phyloP scores from a whole-genome alignment of 257 asterid species.

The Nemophila menziesii region DNA sequence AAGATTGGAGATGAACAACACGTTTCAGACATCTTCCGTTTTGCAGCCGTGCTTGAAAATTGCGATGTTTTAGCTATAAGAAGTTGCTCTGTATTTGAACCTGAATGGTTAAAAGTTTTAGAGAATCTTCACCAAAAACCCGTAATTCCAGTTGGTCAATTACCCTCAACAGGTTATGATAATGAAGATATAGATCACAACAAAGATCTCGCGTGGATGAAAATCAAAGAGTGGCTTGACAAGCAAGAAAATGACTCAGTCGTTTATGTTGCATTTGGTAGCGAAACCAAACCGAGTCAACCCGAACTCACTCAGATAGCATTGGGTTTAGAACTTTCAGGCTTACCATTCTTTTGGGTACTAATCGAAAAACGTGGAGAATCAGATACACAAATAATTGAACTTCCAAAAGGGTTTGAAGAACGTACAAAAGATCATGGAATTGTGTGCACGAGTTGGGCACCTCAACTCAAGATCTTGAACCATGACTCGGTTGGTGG shows the following conservation, averaged over 20 bases:
- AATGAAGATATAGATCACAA: not conserved
- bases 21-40: conserved; percentile 1
- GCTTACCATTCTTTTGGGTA: conserved; percentile 23
- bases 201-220: not conserved
- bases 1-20: not conserved
- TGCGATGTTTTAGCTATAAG: not conserved
- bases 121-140: conserved; percentile 2
- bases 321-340: conserved; percentile 18
- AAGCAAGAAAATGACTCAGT: not conserved
- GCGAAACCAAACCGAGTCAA: conserved; percentile 3
- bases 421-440: conserved; percentile 17
- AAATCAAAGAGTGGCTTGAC: conserved; percentile 6
- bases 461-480: conserved; percentile 18
- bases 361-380: conserved; percentile 10
- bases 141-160: conserved; percentile 11
- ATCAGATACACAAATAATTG: not conserved
- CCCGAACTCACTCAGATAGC: conserved; percentile 18
- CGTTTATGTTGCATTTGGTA: conserved; percentile 13
- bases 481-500: conserved; percentile 22
- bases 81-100: conserved; percentile 3
- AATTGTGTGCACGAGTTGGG: conserved; percentile 18
- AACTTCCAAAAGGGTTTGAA: conserved; percentile 18
- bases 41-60: not conserved
- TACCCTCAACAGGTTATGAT: conserved; percentile 6
- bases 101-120: conserved; percentile 5